Evolutionary conservation across 2,329 filamentous ascomycete genomes (phyloP).

Genomic region (Dichotomopilus funicola): DNA sequence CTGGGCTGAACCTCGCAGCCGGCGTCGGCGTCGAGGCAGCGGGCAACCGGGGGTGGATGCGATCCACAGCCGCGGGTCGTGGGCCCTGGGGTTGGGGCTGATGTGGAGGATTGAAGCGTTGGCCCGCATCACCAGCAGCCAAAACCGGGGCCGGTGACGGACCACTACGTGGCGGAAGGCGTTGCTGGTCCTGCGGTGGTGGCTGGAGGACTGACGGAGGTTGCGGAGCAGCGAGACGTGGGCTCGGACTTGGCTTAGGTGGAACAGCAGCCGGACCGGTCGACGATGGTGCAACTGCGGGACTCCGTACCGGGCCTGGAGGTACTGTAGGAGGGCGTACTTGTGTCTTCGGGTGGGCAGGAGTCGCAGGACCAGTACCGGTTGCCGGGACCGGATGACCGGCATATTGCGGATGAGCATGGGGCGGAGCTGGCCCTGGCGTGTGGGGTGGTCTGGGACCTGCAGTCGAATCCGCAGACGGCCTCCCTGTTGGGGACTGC

Average conservation of each 20-base stretch:
- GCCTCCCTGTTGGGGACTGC: slow-evolving; percentile 30
- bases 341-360: slow-evolving; percentile 19
- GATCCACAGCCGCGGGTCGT: slow-evolving; percentile 19
- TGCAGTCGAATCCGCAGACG: slow-evolving; percentile 13
- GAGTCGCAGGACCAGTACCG: slow-evolving; percentile 22
- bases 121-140: slow-evolving; percentile 3
- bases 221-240: slow-evolving; percentile 14
- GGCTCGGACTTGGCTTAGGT: slow-evolving; percentile 16
- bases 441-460: neutral
- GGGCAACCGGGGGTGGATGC: slow-evolving; percentile 19
- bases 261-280: slow-evolving; percentile 17
- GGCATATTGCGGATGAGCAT: slow-evolving; percentile 12
- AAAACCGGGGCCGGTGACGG: slow-evolving; percentile 5
- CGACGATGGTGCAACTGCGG: slow-evolving; percentile 13
- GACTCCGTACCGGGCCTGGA: slow-evolving; percentile 13
- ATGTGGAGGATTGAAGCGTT: slow-evolving; percentile 26
- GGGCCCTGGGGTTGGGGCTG: slow-evolving; percentile 15
- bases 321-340: slow-evolving; percentile 7
- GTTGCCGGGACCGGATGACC: slow-evolving; percentile 3
- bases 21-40: slow-evolving; percentile 15
- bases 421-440: neutral
- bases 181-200: slow-evolving; percentile 13
- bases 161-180: neutral
- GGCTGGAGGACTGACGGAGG: slow-evolving; percentile 20
- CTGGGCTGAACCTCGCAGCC: slow-evolving; percentile 28